Base-by-base conservation (phyloP, 371 early-diverging fungal species). In the Mortierella sp. region DNA sequence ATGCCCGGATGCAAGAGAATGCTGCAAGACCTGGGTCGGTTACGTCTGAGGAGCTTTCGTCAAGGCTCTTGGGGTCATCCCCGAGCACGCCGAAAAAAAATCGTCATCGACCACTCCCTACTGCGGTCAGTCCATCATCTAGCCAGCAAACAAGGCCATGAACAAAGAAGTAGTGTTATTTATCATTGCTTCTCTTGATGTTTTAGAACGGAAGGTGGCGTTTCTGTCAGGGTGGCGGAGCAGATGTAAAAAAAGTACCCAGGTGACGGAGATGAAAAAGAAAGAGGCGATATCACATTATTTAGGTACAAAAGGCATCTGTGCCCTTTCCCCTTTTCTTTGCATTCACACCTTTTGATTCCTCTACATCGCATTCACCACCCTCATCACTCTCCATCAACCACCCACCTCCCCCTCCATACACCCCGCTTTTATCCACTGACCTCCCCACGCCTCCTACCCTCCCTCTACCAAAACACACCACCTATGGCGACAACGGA, bases 21-120 rank as follows among this genome's bases (percentile, higher is more conserved):
- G 32, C 38, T 16, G 32, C 63, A 18, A 63, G 35, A 16, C 38
- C 35, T 5, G 38, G 63, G 6, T 32, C 63, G 35, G 32, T 63
- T 35, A 32, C 63, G 63, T 32, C 63, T 7, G 63, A 63, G 63
- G 63, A 63, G 29, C 63, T 32, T 29, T 63, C 63, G 63, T 63
- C 38, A 2, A 63, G 32, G 18, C 63, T 63, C 18, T 6, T 18
- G 16, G 63, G 38, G 7, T 63, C 63, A 1, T 63, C 63, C 0
- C 32, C 63, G 18, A 35, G 63, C 32, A 63, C 63, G 0, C 63
- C 63, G 7, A 63, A 63, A 32, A 63, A 63, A 2, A 63, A 35
- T 63, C 63, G 35, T 14, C 63, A 35, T 63, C 63, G 38, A 63
- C 63, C 63, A 5, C 29, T 63, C 35, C 63, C 29, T 32, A 63